Conservation (phyloP, 208 protist genomes). For the Leishmania martiniquensis region DNA sequence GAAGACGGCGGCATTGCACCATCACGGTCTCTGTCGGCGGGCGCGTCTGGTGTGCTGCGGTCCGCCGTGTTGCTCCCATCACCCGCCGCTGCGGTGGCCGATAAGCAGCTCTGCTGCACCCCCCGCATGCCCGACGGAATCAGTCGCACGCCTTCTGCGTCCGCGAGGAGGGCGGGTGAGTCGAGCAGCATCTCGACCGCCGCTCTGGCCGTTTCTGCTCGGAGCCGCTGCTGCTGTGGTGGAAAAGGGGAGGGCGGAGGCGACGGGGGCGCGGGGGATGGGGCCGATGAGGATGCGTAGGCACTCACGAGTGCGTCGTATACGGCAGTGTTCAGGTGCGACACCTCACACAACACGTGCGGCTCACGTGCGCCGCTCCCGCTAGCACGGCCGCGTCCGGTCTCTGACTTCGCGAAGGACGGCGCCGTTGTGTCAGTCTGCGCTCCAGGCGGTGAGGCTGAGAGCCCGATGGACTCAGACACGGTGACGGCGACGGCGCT, state of each 20-base stretch:
- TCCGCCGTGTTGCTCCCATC: background rate
- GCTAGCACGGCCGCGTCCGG: background rate
- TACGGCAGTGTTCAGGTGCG: constrained; percentile 29
- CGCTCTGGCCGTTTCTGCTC: background rate
- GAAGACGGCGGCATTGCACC: background rate
- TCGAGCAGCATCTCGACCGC: constrained; percentile 20
- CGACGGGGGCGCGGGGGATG: background rate
- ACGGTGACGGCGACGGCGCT: background rate
- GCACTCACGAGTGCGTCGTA: constrained; percentile 22
- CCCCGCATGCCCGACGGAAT: background rate
- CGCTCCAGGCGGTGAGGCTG: background rate
- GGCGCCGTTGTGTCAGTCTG: background rate
- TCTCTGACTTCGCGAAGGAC: background rate
- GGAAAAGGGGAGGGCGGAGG: background rate
- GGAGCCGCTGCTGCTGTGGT: background rate
- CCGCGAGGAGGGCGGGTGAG: constrained; percentile 20
- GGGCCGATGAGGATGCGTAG: constrained; percentile 6
- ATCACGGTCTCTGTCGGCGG: background rate
- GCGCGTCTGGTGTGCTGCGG: background rate
- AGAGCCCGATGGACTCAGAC: background rate
- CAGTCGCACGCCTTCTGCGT: background rate
- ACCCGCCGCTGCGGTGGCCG: background rate
- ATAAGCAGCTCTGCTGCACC: background rate
- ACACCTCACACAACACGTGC: constrained; percentile 14
- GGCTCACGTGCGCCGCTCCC: background rate